Percentiles rank a stretch among this genome's conserved stretches.
phyloP scores from a whole-genome alignment of 108 stramenopile genomes.

The Cyclotella choctawhatcheeana region DNA sequence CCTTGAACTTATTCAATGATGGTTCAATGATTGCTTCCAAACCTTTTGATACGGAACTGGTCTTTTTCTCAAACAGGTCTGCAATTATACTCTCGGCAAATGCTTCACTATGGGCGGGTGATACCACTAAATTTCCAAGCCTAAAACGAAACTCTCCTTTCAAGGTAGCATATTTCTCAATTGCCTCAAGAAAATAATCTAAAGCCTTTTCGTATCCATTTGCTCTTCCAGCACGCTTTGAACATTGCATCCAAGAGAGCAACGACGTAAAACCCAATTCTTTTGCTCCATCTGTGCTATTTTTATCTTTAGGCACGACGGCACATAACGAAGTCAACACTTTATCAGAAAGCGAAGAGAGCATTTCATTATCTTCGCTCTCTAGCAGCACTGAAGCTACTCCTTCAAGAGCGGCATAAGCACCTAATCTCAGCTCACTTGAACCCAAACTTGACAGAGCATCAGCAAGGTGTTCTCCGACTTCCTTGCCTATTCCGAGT shows the following conservation, averaged over 20 bases:
- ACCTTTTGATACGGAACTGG: conserved; percentile 43
- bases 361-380: background rate
- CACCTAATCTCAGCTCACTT: conserved; percentile 46
- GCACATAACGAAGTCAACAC: conserved; percentile 26
- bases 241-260: conserved; percentile 65
- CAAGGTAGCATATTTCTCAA: conserved; percentile 52
- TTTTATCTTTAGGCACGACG: conserved; percentile 59
- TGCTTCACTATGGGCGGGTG: conserved; percentile 30
- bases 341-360: conserved; percentile 18
- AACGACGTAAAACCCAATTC: background rate
- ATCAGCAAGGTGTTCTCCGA: conserved; percentile 25
- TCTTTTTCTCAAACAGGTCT: conserved; percentile 46
- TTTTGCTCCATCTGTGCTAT: conserved; percentile 29
- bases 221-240: conserved; percentile 18
- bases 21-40: conserved; percentile 63
- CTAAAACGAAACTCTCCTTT: conserved; percentile 63
- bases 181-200: conserved; percentile 57
- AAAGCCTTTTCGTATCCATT: conserved; percentile 57
- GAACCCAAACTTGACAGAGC: conserved; percentile 14
- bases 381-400: background rate
- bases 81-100: conserved; percentile 36
- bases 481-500: background rate
- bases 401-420: conserved; percentile 47
- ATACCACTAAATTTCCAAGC: conserved; percentile 50
- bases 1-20: conserved; percentile 66